Conservation (phyloP, 768 basidiomycete genomes). For the Porpolomopsis calyptriformis region DNA sequence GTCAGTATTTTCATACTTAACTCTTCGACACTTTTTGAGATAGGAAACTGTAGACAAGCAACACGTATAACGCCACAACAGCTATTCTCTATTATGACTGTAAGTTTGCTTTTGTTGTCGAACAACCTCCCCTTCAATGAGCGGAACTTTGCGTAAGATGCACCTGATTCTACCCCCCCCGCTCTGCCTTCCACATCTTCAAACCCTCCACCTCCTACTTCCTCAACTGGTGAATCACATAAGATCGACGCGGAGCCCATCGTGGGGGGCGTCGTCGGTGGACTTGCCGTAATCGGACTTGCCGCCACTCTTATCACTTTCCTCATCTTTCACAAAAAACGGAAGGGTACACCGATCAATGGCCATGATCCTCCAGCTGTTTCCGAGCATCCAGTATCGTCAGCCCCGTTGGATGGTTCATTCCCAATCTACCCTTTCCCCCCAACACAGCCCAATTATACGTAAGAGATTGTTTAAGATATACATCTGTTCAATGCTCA, state of each 20-base stretch:
- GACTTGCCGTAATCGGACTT: conserved; percentile 14
- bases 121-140: not conserved
- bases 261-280: conserved; percentile 19
- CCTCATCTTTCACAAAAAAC: conserved; percentile 11
- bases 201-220: not conserved
- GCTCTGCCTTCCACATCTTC: not conserved
- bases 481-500: no score
- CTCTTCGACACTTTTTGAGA: no score
- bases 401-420: no score
- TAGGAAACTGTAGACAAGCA: not conserved
- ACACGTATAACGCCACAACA: not conserved
- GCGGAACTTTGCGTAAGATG: conserved; percentile 1
- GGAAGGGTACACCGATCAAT: not conserved
- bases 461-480: not conserved
- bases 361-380: not conserved
- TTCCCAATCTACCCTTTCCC: no score
- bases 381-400: not conserved
- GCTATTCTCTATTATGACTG: not conserved
- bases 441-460: not conserved
- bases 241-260: conserved; percentile 17
- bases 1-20: conserved; percentile 15
- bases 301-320: conserved; percentile 10
- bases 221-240: not conserved
- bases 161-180: conserved; percentile 9
- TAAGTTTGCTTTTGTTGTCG: not conserved